Conservation (phyloP, 345 rosid genomes). For the Acer saccharum region DNA sequence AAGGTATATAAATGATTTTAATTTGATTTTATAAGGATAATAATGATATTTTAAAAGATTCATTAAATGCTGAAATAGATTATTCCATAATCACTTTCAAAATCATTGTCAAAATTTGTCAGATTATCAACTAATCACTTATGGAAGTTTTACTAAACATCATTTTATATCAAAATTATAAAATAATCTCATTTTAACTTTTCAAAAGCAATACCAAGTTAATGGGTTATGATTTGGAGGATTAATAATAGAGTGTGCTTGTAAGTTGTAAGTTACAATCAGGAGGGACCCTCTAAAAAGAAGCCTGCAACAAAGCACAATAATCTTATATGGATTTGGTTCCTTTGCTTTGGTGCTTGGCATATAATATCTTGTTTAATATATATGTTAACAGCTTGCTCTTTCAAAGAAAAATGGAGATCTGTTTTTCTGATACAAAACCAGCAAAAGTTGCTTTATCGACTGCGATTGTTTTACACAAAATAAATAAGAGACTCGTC, state of each 20-base stretch:
- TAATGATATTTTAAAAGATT: no score
- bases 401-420: background rate
- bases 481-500: slow-evolving; percentile 13
- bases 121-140: no score
- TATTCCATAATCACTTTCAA: no score
- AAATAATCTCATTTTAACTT: no score
- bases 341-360: slow-evolving; percentile 1
- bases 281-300: slow-evolving; percentile 13
- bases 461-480: background rate
- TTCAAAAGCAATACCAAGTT: no score
- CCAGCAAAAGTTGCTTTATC: background rate
- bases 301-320: background rate
- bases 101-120: no score
- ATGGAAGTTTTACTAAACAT: no score
- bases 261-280: background rate
- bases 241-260: no score
- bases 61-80: no score
- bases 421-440: background rate
- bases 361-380: background rate
- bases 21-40: no score
- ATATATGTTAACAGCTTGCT: background rate
- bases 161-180: no score
- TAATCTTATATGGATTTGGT: slow-evolving; percentile 8
- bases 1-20: no score
- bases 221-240: slow-evolving; percentile 4